Evolutionary conservation across 371 early-diverging fungal genomes (phyloP).

Genomic region (Polyrhizophydium stewartii): DNA sequence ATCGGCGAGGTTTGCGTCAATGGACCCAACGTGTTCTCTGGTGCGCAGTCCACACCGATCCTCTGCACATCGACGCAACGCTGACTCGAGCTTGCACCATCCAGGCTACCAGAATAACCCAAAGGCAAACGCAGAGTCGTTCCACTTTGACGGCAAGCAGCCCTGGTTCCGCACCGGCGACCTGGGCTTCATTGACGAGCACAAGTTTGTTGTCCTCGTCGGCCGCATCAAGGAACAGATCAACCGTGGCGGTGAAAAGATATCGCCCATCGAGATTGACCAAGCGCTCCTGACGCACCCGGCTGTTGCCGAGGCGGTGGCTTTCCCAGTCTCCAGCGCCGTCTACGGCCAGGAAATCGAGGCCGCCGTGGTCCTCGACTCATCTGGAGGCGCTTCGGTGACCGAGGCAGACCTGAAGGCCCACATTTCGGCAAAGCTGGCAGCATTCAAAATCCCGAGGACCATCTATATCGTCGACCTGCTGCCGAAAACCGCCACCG

Average conservation of each 20-base stretch:
- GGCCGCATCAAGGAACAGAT: slow-evolving; percentile 41
- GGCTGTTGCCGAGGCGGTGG: slow-evolving; percentile 71
- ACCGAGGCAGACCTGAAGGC: slow-evolving; percentile 17
- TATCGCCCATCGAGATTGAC: slow-evolving; percentile 68
- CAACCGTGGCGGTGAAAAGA: slow-evolving; percentile 43
- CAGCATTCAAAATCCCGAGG: slow-evolving; percentile 76
- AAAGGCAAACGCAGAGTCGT: slow-evolving; percentile 67
- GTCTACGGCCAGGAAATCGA: slow-evolving; percentile 82
- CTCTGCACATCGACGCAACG: slow-evolving; percentile 30
- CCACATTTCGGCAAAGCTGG: slow-evolving; percentile 54
- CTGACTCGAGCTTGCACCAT: not conserved
- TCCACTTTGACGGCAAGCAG: slow-evolving; percentile 46
- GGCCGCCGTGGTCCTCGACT: slow-evolving; percentile 68
- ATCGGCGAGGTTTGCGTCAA: slow-evolving; percentile 81
- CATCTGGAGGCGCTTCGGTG: no score
- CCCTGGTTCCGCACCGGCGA: slow-evolving; percentile 36
- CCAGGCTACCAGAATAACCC: slow-evolving; percentile 69
- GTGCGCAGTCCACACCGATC: slow-evolving; percentile 14
- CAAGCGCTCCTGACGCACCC: slow-evolving; percentile 66
- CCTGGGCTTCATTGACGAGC: slow-evolving; percentile 30
- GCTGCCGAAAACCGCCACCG: slow-evolving; percentile 23
- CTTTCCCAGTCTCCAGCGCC: slow-evolving; percentile 62
- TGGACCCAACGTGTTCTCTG: slow-evolving; percentile 63
- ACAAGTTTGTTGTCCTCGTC: slow-evolving; percentile 30
- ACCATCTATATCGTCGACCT: slow-evolving; percentile 61